A percentile compares a stretch with the other conserved stretches of the same genome.
Conservation (phyloP, 1,284 basidiomycete genomes). For the Cryptococcus hybrid region DNA sequence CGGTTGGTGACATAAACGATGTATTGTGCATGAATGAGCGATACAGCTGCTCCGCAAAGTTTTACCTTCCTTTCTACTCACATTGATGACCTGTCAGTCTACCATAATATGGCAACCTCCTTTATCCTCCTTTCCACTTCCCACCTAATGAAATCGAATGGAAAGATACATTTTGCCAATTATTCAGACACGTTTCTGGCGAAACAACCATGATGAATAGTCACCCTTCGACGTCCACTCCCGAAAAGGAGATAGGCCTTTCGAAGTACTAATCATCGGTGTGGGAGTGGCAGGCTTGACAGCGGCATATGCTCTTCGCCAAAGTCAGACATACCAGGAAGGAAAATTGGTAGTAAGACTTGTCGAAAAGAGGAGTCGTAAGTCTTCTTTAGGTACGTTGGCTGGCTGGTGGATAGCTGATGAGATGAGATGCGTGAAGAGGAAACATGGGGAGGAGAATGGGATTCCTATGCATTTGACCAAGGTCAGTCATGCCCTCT, state of each 20-base stretch:
- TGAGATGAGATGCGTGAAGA: neutral
- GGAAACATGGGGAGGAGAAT: neutral
- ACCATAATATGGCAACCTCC: neutral
- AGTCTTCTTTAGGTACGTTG: constrained; percentile 2
- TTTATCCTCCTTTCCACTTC: neutral
- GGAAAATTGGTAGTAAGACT: constrained; percentile 11
- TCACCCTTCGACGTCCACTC: neutral
- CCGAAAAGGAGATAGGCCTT: neutral
- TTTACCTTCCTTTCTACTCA: no score
- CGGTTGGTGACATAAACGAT: no score
- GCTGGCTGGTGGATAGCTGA: constrained; percentile 1
- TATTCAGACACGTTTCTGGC: no score
- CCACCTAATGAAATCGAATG: neutral
- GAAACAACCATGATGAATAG: neutral
- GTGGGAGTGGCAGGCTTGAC: constrained; percentile 26
- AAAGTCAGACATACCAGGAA: neutral
- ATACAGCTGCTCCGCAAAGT: no score
- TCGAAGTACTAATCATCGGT: constrained; percentile 21
- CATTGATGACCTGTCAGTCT: neutral
- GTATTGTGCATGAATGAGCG: no score
- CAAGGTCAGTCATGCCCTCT: constrained; percentile 6
- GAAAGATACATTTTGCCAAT: neutral
- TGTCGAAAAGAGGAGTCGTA: constrained; percentile 18
- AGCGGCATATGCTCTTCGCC: constrained; percentile 16
- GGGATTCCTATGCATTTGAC: constrained; percentile 24